phyloP scores from a whole-genome alignment of 768 basidiomycete genomes.

The Leccinum aurantiacum region DNA sequence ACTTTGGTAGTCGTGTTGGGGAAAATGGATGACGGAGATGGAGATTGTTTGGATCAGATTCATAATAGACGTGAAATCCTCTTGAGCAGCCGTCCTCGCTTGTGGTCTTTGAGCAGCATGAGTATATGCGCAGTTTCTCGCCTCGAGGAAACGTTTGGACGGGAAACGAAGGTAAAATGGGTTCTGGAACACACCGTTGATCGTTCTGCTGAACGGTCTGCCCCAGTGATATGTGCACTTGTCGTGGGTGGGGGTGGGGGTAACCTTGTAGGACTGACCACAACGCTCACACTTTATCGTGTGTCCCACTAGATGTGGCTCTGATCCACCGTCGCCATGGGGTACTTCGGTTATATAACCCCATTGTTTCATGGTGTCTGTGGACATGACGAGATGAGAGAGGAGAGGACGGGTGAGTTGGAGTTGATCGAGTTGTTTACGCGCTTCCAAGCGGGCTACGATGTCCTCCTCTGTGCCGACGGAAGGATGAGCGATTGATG shows the following conservation, averaged over 20 bases:
- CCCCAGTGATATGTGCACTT: slow-evolving; percentile 89
- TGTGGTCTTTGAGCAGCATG: slow-evolving; percentile 73
- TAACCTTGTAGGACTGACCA: slow-evolving; percentile 64
- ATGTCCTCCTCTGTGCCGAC: slow-evolving; percentile 76
- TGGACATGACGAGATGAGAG: slow-evolving; percentile 57
- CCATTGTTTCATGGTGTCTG: slow-evolving; percentile 59
- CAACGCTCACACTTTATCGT: slow-evolving; percentile 80
- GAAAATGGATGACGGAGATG: slow-evolving; percentile 80
- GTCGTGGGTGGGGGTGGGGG: slow-evolving; percentile 50
- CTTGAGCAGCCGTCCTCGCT: slow-evolving; percentile 66
- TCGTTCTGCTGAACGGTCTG: slow-evolving; percentile 54
- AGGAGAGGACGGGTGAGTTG: slow-evolving; percentile 54
- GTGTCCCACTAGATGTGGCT: slow-evolving; percentile 62
- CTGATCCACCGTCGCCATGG: slow-evolving; percentile 57
- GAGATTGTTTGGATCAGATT: slow-evolving; percentile 59
- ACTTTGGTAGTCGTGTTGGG: slow-evolving; percentile 30
- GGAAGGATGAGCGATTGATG: slow-evolving; percentile 59
- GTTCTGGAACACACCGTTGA: slow-evolving; percentile 54
- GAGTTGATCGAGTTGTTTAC: slow-evolving; percentile 52
- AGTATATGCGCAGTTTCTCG: slow-evolving; percentile 65
- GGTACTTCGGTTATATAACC: slow-evolving; percentile 75
- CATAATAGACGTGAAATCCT: slow-evolving; percentile 91
- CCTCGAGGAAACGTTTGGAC: slow-evolving; percentile 40
- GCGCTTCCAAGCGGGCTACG: slow-evolving; percentile 51
- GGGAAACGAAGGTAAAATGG: background rate